Conservation (phyloP, 2,329 filamentous ascomycete species). For the Zopfia rhizophila region DNA sequence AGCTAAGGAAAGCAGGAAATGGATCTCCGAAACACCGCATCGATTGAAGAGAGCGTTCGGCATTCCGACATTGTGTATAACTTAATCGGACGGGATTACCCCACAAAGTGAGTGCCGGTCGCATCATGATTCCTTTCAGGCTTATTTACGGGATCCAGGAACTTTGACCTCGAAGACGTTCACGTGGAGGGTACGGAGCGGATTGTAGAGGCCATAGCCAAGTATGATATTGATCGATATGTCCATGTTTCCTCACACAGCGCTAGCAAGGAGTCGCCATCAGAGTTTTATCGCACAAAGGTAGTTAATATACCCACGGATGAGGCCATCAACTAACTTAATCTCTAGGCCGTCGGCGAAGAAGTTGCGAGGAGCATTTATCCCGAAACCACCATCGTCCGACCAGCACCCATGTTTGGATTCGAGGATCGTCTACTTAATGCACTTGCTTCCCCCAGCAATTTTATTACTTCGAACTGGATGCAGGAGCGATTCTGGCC, state of each 20-base stretch:
- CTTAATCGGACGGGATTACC: conserved; percentile 91
- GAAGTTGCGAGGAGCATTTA: conserved; percentile 86
- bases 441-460: conserved; percentile 81
- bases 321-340: conserved; percentile 48
- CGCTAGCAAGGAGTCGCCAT: conserved; percentile 79
- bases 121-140: neutral
- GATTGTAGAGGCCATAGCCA: conserved; percentile 92
- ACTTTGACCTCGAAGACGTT: conserved; percentile 92
- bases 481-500: conserved; percentile 92
- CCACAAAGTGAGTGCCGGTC: conserved; percentile 81
- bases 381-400: conserved; percentile 96
- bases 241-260: conserved; percentile 98
- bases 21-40: conserved; percentile 92
- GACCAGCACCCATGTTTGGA: conserved; percentile 92
- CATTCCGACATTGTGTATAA: conserved; percentile 99
- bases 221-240: conserved; percentile 97
- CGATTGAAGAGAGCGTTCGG: conserved; percentile 94
- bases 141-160: conserved; percentile 63
- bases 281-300: conserved; percentile 94
- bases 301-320: conserved; percentile 55
- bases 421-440: conserved; percentile 94
- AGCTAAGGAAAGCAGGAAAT: conserved; percentile 73
- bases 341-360: conserved; percentile 85
- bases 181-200: conserved; percentile 92
- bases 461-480: conserved; percentile 89